phyloP scores from a whole-genome alignment of 2,329 filamentous ascomycete species.

The Xenosphaeropsis pyriputrescens region DNA sequence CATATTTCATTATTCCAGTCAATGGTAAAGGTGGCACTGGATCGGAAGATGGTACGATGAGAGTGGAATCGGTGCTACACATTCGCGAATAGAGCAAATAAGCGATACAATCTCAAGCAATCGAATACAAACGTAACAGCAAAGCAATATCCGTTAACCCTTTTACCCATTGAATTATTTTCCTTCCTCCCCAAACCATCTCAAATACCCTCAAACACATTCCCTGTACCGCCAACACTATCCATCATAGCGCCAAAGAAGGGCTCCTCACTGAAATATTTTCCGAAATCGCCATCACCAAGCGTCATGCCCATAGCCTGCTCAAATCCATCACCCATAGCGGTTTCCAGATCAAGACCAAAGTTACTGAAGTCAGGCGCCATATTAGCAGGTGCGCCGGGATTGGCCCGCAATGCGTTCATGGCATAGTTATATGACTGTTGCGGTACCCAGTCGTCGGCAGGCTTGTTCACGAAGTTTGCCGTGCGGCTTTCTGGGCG shows the following conservation, averaged over 20 bases:
- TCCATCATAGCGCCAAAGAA: constrained; percentile 15
- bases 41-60: no score
- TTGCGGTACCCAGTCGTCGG: constrained; percentile 6
- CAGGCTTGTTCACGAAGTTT: constrained; percentile 6
- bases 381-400: background rate
- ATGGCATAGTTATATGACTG: constrained; percentile 4
- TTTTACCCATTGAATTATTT: no score
- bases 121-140: no score
- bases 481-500: constrained; percentile 9
- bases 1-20: no score
- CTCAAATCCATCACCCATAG: constrained; percentile 17
- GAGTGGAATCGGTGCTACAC: no score
- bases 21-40: no score
- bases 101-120: no score
- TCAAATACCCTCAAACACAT: background rate
- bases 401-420: no score
- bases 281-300: constrained; percentile 15
- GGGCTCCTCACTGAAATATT: constrained; percentile 15
- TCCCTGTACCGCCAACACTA: constrained; percentile 6
- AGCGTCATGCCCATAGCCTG: constrained; percentile 18
- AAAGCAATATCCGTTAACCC: no score
- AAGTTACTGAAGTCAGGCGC: background rate
- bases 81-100: no score
- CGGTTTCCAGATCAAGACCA: constrained; percentile 10
- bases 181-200: no score